Conservation (phyloP, 116 monocot genomes). For the Posidonia oceanica region DNA sequence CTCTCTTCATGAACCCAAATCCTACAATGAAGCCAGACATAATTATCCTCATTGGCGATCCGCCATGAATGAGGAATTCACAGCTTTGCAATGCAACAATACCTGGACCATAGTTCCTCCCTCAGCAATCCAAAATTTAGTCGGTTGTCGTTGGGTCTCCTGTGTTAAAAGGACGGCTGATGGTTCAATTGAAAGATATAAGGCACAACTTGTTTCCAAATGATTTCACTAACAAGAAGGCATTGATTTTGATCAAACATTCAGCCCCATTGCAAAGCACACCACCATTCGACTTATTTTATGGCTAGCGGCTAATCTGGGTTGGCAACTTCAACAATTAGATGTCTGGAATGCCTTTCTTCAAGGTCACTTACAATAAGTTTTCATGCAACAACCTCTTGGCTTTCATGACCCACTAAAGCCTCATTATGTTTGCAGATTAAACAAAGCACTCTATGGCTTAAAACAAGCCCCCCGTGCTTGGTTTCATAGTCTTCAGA, state of each 20-base stretch:
- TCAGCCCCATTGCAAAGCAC: neutral
- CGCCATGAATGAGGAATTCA: neutral
- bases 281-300: no score
- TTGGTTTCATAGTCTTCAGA: no score
- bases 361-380: no score
- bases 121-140: neutral
- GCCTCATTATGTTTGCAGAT: no score
- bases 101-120: neutral
- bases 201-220: conserved; percentile 3
- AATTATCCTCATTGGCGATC: neutral
- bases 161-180: conserved; percentile 1
- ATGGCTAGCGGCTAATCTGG: no score
- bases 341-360: no score
- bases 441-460: no score
- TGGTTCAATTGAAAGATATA: neutral
- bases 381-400: no score
- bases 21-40: no score
- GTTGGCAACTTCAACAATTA: no score
- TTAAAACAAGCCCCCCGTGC: no score
- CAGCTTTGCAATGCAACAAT: neutral
- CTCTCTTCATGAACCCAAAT: neutral
- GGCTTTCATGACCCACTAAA: no score
- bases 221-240: neutral
- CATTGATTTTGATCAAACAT: conserved; percentile 4
- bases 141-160: conserved; percentile 17